phyloP scores from a whole-genome alignment of 306 rosid genomes.

The Dalbergia cochinchinensis region DNA sequence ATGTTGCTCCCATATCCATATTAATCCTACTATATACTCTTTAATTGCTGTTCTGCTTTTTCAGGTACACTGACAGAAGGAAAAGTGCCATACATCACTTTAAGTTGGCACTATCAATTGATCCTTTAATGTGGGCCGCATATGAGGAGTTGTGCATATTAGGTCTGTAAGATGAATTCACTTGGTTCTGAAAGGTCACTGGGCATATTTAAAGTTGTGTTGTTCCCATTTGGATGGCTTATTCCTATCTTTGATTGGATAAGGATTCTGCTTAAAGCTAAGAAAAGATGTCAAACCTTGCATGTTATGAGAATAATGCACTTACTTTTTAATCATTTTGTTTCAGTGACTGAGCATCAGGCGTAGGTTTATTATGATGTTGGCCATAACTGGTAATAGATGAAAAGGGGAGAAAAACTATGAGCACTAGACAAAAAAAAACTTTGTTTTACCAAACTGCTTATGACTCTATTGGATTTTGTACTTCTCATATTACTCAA shows the following conservation, averaged over 20 bases:
- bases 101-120: slow-evolving; percentile 56
- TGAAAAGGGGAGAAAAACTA: neutral
- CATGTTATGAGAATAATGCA: slow-evolving; percentile 25
- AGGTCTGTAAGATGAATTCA: slow-evolving; percentile 61
- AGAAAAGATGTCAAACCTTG: slow-evolving; percentile 9
- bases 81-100: slow-evolving; percentile 57
- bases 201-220: neutral
- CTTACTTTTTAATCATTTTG: neutral
- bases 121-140: slow-evolving; percentile 81
- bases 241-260: slow-evolving; percentile 27
- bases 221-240: slow-evolving; percentile 32
- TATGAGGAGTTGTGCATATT: slow-evolving; percentile 89
- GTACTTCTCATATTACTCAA: slow-evolving; percentile 9
- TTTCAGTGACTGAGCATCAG: slow-evolving; percentile 2
- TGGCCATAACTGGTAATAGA: neutral
- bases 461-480: slow-evolving; percentile 20
- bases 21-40: slow-evolving; percentile 12
- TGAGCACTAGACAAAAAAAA: neutral
- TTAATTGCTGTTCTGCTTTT: slow-evolving; percentile 35
- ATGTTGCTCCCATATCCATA: slow-evolving; percentile 24
- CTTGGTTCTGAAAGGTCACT: slow-evolving; percentile 1
- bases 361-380: neutral
- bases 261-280: slow-evolving; percentile 21
- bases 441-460: neutral
- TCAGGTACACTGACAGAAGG: slow-evolving; percentile 62